Evolutionary conservation across 805 yeast genomes (phyloP).

Genomic region (Saccharomyces cerevisiae): DNA sequence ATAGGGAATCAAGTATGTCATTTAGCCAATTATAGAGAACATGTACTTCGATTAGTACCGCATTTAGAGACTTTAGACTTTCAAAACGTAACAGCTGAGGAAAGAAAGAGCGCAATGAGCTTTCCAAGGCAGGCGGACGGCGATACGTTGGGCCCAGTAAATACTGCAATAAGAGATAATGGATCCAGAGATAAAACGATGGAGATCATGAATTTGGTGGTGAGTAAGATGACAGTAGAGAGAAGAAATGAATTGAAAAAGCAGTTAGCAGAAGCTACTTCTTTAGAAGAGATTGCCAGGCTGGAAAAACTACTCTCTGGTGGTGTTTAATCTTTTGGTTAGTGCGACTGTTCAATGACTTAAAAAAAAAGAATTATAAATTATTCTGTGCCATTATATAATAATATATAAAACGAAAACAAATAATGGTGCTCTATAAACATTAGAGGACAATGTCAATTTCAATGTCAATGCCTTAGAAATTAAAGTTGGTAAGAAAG

Average conservation of each 20-base stretch:
- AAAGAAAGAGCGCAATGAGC: constrained; percentile 34
- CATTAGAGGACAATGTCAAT: neutral
- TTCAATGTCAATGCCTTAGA: neutral
- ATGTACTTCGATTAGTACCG: constrained; percentile 57
- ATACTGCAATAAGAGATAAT: neutral
- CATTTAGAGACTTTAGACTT: constrained; percentile 59
- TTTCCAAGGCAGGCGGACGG: neutral
- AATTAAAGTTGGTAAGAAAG: neutral
- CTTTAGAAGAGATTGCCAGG: constrained; percentile 64
- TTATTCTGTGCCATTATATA: neutral
- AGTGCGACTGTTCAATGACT: neutral
- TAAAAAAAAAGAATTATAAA: neutral
- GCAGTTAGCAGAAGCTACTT: constrained; percentile 53
- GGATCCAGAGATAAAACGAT: constrained; percentile 24
- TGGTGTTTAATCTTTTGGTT: constrained; percentile 12
- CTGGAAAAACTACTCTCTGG: constrained; percentile 49
- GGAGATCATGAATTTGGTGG: constrained; percentile 31
- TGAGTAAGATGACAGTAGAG: constrained; percentile 43
- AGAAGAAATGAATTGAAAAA: constrained; percentile 45
- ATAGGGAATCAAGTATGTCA: constrained; percentile 50
- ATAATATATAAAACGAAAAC: neutral
- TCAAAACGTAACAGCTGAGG: constrained; percentile 47
- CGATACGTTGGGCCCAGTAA: neutral
- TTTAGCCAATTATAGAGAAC: constrained; percentile 47
- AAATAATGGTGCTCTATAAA: neutral